Conservation (phyloP, 805 yeast genomes). For the Kodamaea neixiangensis region DNA sequence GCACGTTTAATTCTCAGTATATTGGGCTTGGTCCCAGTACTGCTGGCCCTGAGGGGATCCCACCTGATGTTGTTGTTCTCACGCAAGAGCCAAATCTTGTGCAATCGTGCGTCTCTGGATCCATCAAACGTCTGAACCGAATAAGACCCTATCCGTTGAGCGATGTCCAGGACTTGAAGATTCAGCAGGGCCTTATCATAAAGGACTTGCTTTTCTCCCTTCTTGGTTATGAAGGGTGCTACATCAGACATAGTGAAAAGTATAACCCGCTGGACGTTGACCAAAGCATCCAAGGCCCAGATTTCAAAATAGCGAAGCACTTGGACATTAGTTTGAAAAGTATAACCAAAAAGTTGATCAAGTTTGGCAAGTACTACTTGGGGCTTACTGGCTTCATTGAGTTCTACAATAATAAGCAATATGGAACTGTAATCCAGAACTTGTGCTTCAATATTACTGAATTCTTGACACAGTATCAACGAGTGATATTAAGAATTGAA, state of each 20-base stretch:
- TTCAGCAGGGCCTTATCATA: slow-evolving; percentile 73
- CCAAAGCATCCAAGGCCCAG: slow-evolving; percentile 65
- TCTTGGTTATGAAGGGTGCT: slow-evolving; percentile 74
- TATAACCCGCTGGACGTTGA: slow-evolving; percentile 49
- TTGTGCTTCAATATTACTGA: slow-evolving; percentile 59
- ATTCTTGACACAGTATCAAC: slow-evolving; percentile 28
- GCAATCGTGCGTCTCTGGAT: slow-evolving; percentile 15
- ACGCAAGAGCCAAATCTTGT: slow-evolving; percentile 17
- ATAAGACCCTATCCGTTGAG: slow-evolving; percentile 48
- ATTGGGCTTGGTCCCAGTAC: slow-evolving; percentile 6
- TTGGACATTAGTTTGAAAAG: slow-evolving; percentile 75
- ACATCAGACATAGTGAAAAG: slow-evolving; percentile 65
- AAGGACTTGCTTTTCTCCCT: slow-evolving; percentile 70
- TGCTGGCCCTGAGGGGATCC: slow-evolving; percentile 2
- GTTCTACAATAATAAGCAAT: slow-evolving; percentile 50
- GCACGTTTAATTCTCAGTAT: slow-evolving; percentile 8
- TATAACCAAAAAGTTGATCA: slow-evolving; percentile 59
- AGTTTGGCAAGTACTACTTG: slow-evolving; percentile 62
- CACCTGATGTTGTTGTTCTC: slow-evolving; percentile 20
- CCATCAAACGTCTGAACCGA: slow-evolving; percentile 16
- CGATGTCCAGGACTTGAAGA: slow-evolving; percentile 44
- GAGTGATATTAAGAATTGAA: slow-evolving; percentile 48
- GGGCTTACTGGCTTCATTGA: slow-evolving; percentile 63
- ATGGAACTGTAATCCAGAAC: slow-evolving; percentile 76
- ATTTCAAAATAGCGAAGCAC: slow-evolving; percentile 67